A percentile compares a stretch with the other conserved stretches of the same genome.
Conservation (phyloP, 495 filamentous ascomycete species). For the Penicillium chermesinum region DNA sequence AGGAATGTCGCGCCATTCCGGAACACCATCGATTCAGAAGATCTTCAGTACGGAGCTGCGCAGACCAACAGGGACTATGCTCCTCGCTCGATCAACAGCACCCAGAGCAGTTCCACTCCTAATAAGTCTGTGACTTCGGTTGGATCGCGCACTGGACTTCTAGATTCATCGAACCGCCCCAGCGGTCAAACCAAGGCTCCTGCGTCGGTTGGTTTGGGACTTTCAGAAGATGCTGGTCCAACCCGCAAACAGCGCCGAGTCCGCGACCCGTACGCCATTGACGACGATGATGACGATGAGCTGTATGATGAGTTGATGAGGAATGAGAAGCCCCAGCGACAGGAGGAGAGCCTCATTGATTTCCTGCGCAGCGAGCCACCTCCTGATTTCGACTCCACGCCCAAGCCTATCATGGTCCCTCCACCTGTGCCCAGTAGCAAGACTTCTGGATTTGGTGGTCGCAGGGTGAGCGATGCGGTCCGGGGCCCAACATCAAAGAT, state of each 20-base stretch:
- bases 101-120: conserved; percentile 36
- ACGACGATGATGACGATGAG: conserved; percentile 76
- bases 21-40: conserved; percentile 79
- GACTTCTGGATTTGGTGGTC: conserved; percentile 45
- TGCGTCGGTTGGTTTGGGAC: conserved; percentile 7
- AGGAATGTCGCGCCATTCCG: conserved; percentile 82
- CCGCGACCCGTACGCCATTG: conserved; percentile 88
- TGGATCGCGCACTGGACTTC: conserved; percentile 55
- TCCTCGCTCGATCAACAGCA: conserved; percentile 38
- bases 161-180: conserved; percentile 35
- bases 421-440: conserved; percentile 44
- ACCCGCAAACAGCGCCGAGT: conserved; percentile 68
- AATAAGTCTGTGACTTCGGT: conserved; percentile 46
- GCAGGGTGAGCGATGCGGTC: conserved; percentile 9
- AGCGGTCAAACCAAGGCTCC: conserved; percentile 17
- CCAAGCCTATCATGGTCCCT: conserved; percentile 29
- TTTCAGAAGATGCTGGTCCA: conserved; percentile 26
- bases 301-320: conserved; percentile 58
- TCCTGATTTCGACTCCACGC: conserved; percentile 50
- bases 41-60: conserved; percentile 46
- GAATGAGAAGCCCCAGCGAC: conserved; percentile 41
- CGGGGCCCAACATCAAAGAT: conserved; percentile 24
- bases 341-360: conserved; percentile 73
- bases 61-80: conserved; percentile 18
- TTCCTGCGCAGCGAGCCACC: conserved; percentile 83